These are phyloP conservation scores for Diospyros lotus DNA, from an alignment of 148 eudicot species.

Conservation along the genomic window DNA sequence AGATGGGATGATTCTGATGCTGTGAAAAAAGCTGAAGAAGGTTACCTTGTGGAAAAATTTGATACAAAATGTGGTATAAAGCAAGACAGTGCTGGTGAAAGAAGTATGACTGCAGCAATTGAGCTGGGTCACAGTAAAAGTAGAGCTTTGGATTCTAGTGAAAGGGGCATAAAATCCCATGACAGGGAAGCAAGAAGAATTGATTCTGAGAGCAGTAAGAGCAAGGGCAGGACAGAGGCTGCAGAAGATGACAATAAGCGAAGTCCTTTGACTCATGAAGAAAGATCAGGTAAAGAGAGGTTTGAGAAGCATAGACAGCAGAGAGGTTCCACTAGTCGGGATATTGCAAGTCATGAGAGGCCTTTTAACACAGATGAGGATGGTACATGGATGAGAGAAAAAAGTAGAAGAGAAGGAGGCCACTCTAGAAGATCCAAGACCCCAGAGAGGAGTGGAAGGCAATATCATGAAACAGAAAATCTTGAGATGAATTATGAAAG, in stretches of 20 bases:
- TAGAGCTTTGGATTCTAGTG: slow-evolving; percentile 35
- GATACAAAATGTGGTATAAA: slow-evolving; percentile 28
- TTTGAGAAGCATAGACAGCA: slow-evolving; percentile 41
- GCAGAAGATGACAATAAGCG: slow-evolving; percentile 38
- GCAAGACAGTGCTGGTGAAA: slow-evolving; percentile 5
- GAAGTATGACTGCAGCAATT: neutral
- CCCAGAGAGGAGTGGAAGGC: slow-evolving; percentile 69
- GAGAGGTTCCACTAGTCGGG: slow-evolving; percentile 25
- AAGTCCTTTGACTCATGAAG: slow-evolving; percentile 29
- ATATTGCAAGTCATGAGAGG: slow-evolving; percentile 43
- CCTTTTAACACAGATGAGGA: slow-evolving; percentile 46
- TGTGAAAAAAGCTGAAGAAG: slow-evolving; percentile 32
- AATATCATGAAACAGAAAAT: slow-evolving; percentile 44
- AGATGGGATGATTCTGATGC: slow-evolving; percentile 57
- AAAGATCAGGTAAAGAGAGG: slow-evolving; percentile 46
- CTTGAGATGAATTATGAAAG: slow-evolving; percentile 41
- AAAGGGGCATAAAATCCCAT: slow-evolving; percentile 37
- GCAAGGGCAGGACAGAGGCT: slow-evolving; percentile 44
- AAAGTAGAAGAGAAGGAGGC: slow-evolving; percentile 47
- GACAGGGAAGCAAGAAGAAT: slow-evolving; percentile 23
- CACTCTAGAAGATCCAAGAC: slow-evolving; percentile 45
- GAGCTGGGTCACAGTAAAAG: neutral
- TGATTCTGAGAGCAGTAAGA: slow-evolving; percentile 50
- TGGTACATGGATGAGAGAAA: slow-evolving; percentile 36
- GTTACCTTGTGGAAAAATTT: slow-evolving; percentile 22